Base-by-base conservation (phyloP, 192 early-diverging fungal species). In the Oehlia diaphana region DNA sequence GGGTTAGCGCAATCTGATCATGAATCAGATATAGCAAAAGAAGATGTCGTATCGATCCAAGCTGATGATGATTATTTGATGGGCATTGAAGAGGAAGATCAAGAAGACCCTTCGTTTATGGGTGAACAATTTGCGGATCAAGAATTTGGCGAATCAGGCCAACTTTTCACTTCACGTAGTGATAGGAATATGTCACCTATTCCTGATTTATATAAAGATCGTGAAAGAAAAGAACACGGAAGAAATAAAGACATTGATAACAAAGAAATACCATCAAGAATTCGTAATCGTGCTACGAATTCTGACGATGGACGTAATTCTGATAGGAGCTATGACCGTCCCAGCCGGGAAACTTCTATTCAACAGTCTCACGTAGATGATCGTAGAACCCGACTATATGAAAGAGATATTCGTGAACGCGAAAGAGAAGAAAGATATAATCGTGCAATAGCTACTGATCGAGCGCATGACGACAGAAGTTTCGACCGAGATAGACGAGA, bases 31-130 rank as follows among this genome's bases (percentile, higher is more conserved):
- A 28, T 61, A 23, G 61, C 74, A 63, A 76, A 76, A 63, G 74
- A 76, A 76, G 74, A 76, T 39, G 74, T 76, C 35, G 61, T 76
- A 21, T 76, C 74, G n/a, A 76, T 76, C 19, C 50, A 39, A 39
- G 74, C 74, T 37, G 74, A 76, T 23, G 74, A 76, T n/a, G 74
- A 76, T 44, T 50, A 53, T 39, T 37, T 23, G 9, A 63, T 61
- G 6, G 74, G 37, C 39, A 35, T 35, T n/a, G 74, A 76, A 33
- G 61, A 76, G 19, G 74, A 63, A 10, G n/a, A 42, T 63, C 26
- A 28, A 37, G 74, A 63, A n/a, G 13, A 63, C 5, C 19, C 14
- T 75, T 49, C 23, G 7, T 16, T 63, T 2, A 2, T 23, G 16
- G 37, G 35, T 42, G 21, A 61, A 76, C 9, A 28, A 26, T 4